These are phyloP conservation scores for Arabidopsis suecica DNA, from an alignment of 345 rosid species.

Conservation along the genomic window DNA sequence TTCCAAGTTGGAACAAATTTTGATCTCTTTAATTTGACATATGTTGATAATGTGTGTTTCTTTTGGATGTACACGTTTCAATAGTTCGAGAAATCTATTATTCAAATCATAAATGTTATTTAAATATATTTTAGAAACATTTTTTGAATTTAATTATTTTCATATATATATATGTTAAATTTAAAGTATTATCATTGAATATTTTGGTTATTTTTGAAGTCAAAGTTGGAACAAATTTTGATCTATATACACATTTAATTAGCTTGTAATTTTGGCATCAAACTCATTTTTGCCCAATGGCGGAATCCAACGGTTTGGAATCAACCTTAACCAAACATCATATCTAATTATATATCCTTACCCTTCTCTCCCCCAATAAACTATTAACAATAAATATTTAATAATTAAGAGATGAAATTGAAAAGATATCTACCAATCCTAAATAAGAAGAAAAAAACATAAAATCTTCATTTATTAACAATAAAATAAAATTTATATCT, in stretches of 20 bases:
- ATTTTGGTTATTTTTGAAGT: no score
- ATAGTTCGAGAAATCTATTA: no score
- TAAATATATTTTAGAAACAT: no score
- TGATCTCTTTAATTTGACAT: background rate
- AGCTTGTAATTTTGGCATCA: background rate
- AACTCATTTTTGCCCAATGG: background rate
- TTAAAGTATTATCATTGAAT: no score
- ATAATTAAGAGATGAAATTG: background rate
- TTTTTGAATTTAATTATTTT: no score
- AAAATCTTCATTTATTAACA: constrained; percentile 31
- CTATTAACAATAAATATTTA: background rate
- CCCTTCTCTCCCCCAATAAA: background rate
- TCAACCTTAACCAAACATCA: constrained; percentile 4
- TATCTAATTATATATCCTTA: background rate
- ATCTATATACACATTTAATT: no score
- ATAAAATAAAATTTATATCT: constrained; percentile 23
- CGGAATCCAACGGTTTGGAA: background rate
- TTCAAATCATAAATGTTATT: no score
- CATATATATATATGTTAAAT: no score
- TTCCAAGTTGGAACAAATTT: background rate
- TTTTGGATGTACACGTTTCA: no score
- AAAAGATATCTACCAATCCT: constrained; percentile 32
- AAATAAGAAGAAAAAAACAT: constrained; percentile 27
- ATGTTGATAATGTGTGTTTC: no score
- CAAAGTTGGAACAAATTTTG: no score